Evolutionary conservation across 116 monocot species (phyloP).

Genomic region (Cymodocea nodosa): DNA sequence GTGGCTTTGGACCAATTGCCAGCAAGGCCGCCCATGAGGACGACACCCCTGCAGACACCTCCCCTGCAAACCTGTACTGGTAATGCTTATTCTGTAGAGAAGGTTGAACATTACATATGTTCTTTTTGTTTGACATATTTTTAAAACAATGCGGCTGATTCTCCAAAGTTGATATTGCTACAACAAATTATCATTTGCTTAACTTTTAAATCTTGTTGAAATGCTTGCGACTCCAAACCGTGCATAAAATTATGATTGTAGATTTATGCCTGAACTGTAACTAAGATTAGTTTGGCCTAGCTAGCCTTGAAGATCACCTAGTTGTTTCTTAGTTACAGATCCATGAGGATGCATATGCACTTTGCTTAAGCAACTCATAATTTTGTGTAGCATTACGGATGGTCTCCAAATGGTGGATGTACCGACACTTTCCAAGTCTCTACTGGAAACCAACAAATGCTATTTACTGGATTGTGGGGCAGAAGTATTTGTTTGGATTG

Average conservation of each 20-base stretch:
- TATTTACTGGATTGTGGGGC: conserved; percentile 45
- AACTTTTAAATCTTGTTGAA: no score
- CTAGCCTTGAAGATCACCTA: background rate
- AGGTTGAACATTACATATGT: no score
- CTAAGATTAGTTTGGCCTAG: background rate
- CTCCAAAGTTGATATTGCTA: no score
- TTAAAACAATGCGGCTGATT: no score
- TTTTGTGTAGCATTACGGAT: conserved; percentile 25
- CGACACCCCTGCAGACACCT: conserved; percentile 28
- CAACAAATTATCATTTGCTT: no score
- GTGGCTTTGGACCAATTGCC: conserved; percentile 84
- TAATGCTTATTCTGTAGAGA: conserved; percentile 8
- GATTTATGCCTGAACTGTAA: no score
- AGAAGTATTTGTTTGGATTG: conserved; percentile 49
- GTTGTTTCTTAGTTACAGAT: no score
- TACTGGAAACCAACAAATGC: conserved; percentile 42
- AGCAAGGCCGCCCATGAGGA: conserved; percentile 47
- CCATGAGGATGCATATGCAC: background rate
- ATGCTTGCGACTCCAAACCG: no score
- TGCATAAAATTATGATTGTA: no score
- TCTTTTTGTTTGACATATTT: no score
- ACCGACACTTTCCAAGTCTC: conserved; percentile 20
- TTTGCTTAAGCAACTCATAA: background rate
- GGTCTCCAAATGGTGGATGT: conserved; percentile 28
- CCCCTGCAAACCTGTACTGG: conserved; percentile 54